Base-by-base conservation (phyloP, 2,329 filamentous ascomycete species). In the Botrytis sinoallii region DNA sequence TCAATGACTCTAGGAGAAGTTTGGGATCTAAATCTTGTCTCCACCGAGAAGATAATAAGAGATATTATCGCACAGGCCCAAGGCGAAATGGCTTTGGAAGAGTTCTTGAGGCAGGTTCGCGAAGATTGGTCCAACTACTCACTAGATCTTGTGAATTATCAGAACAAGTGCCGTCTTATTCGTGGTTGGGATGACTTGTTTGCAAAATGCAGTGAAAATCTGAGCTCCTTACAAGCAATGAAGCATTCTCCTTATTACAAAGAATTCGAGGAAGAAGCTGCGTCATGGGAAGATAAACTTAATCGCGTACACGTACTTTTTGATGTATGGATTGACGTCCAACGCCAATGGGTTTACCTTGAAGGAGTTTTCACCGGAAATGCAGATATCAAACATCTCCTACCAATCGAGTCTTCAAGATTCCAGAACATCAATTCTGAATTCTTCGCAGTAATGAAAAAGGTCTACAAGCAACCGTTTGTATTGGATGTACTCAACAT, bases 301-400 rank as follows among this genome's bases (percentile, higher is more conserved):
- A 99, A 98, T 82, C 91, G 96, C 64, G 94, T 99, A 3, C 96
- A 99, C 81, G 94, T 99, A 25, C 88, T 99, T 16, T 99, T 99
- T 80, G 96, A 99, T 82, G 95, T 99, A 25, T 99, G 97, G 97
- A 99, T 99, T 79, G 97, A 99, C 83, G 97, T 99, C n/a, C 96
- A 99, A 83, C 92, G 97, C 75, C 96, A 99, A 84, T 99, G 96
- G 96, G 96, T 99, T 12, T 99, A 99, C 82, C 89, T 99, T 8
- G 97, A 99, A 84, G 96, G 96, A 77, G 96, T 99, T 48, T 99
- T 99, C 82, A 98, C 95, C 1, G 96, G 96, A 74, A 99, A 99
- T 81, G 95, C 94, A 57, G 96, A 99, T 81, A 99, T 99, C 86
- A 99, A 98, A 84, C 95, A 98, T 82, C 86, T 99, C 70, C 88